These are phyloP conservation scores for Rhypophila decipiens DNA, from an alignment of 495 filamentous ascomycete genomes.

Conservation along the genomic window DNA sequence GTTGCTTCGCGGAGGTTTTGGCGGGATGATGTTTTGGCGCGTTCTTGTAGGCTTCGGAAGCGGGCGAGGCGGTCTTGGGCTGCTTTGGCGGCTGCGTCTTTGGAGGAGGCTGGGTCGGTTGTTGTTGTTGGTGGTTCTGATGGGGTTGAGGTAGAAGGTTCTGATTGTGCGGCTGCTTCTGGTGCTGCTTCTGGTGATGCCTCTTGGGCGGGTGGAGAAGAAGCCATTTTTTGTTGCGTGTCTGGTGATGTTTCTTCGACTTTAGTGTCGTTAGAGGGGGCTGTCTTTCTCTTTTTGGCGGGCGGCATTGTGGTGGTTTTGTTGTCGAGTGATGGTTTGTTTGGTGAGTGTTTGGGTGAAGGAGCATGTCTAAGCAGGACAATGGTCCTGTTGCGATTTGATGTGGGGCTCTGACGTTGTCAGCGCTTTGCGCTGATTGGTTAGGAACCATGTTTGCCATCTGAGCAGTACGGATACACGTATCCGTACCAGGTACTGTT, in stretches of 20 bases:
- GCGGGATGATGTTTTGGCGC: constrained; percentile 71
- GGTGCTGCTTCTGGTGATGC: not conserved
- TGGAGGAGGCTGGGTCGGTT: constrained; percentile 7
- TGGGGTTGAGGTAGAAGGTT: not conserved
- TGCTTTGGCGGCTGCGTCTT: constrained; percentile 38
- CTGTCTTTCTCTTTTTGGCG: constrained; percentile 45
- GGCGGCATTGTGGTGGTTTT: constrained; percentile 38
- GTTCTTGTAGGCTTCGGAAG: constrained; percentile 81
- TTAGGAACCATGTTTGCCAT: too few species aligned
- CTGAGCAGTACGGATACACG: too few species aligned
- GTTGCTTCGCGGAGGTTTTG: constrained; percentile 79
- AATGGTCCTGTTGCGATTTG: too few species aligned
- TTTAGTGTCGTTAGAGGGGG: constrained; percentile 14
- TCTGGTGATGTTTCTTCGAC: constrained; percentile 8
- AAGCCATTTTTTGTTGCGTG: not conserved
- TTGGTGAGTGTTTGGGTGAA: too few species aligned
- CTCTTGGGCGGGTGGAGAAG: not conserved
- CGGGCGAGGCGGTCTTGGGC: constrained; percentile 56
- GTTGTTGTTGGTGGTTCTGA: constrained; percentile 1
- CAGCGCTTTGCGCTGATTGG: too few species aligned
- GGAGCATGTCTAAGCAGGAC: too few species aligned
- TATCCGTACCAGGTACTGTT: too few species aligned
- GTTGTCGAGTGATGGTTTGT: too few species aligned
- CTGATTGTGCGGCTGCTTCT: not conserved
- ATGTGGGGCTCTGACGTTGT: too few species aligned